These are phyloP conservation scores for Harringtonia aguacate DNA, from an alignment of 2,329 filamentous ascomycete species.

Conservation along the genomic window DNA sequence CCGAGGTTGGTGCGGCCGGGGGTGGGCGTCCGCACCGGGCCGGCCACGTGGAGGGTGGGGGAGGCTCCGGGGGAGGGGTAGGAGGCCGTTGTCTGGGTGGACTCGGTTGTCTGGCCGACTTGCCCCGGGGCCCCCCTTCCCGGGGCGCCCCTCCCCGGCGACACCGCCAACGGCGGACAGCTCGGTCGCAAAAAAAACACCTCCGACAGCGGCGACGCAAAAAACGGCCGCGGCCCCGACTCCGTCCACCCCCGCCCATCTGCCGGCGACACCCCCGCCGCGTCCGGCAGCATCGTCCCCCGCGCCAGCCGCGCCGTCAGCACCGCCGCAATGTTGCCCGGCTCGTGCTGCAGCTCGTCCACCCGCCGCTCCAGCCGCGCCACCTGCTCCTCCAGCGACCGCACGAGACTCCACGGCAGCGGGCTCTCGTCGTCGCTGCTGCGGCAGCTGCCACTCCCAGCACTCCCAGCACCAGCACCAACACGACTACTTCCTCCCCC, in stretches of 20 bases:
- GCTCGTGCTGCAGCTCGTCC: background rate
- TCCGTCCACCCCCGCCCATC: too few species aligned
- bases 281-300: background rate
- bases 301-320: background rate
- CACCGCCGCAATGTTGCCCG: background rate
- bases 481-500: background rate
- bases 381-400: constrained; percentile 1
- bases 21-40: background rate
- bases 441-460: background rate
- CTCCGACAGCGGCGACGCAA: background rate
- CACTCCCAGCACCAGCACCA: background rate
- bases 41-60: too few species aligned
- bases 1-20: constrained; percentile 1
- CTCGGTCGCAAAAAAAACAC: background rate
- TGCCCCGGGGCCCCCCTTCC: too few species aligned
- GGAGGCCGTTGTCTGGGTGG: too few species aligned
- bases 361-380: background rate
- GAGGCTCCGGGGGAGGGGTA: background rate
- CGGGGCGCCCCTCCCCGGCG: too few species aligned
- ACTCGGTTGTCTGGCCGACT: too few species aligned
- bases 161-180: background rate
- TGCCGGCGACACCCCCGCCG: background rate
- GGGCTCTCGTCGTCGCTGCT: background rate
- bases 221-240: too few species aligned
- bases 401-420: constrained; percentile 1